These are phyloP conservation scores for Lupinus albus DNA, from an alignment of 306 rosid genomes.

Conservation along the genomic window DNA sequence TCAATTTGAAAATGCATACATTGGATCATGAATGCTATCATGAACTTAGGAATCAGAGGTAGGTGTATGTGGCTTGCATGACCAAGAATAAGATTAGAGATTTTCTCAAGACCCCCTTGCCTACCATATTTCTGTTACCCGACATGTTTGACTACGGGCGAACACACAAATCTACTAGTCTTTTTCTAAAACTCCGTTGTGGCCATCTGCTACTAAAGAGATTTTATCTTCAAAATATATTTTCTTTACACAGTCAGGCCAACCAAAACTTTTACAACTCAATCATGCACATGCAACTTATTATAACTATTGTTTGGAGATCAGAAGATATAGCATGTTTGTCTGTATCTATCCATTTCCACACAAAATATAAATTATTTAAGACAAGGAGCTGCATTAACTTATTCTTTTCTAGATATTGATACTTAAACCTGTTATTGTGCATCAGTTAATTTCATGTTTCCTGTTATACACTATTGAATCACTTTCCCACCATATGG, in stretches of 20 bases:
- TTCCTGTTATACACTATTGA: neutral
- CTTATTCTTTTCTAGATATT: neutral
- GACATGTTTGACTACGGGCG: neutral
- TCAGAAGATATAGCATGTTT: neutral
- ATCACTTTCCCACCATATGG: conserved; percentile 17
- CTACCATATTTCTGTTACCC: neutral
- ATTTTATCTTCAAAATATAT: conserved; percentile 7
- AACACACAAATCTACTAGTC: neutral
- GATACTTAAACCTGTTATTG: conserved; percentile 7
- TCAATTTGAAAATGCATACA: neutral
- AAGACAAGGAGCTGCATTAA: neutral
- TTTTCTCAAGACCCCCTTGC: neutral
- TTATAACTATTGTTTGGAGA: neutral
- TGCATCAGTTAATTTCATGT: conserved; percentile 7
- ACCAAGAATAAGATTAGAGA: neutral
- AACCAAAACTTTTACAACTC: conserved; percentile 22
- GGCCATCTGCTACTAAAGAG: conserved; percentile 7
- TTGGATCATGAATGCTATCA: too few species aligned
- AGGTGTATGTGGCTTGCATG: neutral
- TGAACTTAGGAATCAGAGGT: neutral
- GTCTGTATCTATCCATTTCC: conserved; percentile 13
- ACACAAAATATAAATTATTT: neutral
- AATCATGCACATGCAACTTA: neutral
- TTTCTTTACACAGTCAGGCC: conserved; percentile 6
- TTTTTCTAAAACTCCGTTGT: conserved; percentile 16